phyloP scores from a whole-genome alignment of 2,329 filamentous ascomycete genomes.

The Alternaria triticina region DNA sequence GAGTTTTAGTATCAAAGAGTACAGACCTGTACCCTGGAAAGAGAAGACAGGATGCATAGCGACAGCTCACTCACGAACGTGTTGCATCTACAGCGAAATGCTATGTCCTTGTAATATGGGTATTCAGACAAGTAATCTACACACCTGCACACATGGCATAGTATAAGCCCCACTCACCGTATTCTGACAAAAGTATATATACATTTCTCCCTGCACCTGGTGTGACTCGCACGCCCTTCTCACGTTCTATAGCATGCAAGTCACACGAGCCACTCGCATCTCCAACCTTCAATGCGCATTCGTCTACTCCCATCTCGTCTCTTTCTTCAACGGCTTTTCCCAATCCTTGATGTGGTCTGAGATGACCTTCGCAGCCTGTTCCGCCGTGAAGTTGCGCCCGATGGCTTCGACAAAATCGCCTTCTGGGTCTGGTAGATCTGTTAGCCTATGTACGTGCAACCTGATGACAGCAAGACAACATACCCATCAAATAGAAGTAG shows the following conservation, averaged over 20 bases:
- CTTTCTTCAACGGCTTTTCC: conserved; percentile 64
- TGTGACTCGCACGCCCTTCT: not conserved
- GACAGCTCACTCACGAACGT: not conserved
- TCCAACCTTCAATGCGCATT: not conserved
- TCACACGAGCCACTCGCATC: not conserved
- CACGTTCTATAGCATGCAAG: not conserved
- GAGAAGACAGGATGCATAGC: not conserved
- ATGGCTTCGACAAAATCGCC: conserved; percentile 98
- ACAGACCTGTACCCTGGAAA: no score
- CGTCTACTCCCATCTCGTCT: conserved; percentile 36
- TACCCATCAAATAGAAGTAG: conserved; percentile 97
- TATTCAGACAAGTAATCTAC: not conserved
- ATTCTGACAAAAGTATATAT: conserved; percentile 5
- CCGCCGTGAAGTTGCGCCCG: conserved; percentile 90
- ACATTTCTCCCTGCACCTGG: no score
- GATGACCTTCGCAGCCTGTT: conserved; percentile 84
- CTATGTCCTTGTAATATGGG: not conserved
- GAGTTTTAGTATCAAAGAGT: no score
- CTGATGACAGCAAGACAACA: conserved; percentile 34
- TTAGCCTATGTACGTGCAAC: conserved; percentile 17
- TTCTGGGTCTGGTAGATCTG: conserved; percentile 74
- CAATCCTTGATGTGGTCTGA: conserved; percentile 83
- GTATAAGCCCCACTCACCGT: not conserved
- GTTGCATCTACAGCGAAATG: not conserved
- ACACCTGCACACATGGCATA: not conserved